These are phyloP conservation scores for Picea glauca DNA, from an alignment of 75 land plant genomes.

Conservation along the genomic window DNA sequence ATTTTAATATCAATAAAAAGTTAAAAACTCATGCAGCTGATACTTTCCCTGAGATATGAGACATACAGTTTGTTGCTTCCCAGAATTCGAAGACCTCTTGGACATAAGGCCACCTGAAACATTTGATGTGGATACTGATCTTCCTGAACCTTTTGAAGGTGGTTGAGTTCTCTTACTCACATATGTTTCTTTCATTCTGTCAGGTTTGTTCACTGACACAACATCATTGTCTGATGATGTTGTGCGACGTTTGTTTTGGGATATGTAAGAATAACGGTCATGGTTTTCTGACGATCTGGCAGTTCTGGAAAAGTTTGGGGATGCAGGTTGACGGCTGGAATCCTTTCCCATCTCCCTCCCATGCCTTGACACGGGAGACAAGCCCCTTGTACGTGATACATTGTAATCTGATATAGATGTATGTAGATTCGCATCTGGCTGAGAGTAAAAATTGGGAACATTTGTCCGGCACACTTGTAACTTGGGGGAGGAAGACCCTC, in stretches of 20 bases:
- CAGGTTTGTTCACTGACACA: neutral
- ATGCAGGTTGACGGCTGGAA: constrained; percentile 37
- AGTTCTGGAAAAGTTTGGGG: constrained; percentile 64
- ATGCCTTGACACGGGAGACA: constrained; percentile 31
- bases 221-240: constrained; percentile 29
- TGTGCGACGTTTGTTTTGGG: constrained; percentile 45
- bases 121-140: constrained; percentile 15
- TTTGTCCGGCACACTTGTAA: constrained; percentile 51
- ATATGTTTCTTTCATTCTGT: neutral
- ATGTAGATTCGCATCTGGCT: constrained; percentile 75
- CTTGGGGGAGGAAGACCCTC: constrained; percentile 67
- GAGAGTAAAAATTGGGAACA: constrained; percentile 60
- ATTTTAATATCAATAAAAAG: neutral
- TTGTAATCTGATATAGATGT: constrained; percentile 61
- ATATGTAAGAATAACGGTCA: constrained; percentile 42
- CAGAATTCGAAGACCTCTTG: constrained; percentile 50
- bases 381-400: constrained; percentile 48
- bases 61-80: constrained; percentile 46
- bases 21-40: neutral
- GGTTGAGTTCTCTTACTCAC: constrained; percentile 20
- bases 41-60: neutral
- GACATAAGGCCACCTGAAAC: constrained; percentile 36
- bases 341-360: constrained; percentile 23
- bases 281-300: constrained; percentile 45
- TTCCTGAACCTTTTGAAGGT: constrained; percentile 31